A percentile compares a stretch with the other conserved stretches of the same genome.
Evolutionary conservation across 2,329 filamentous ascomycete genomes (phyloP).

Genomic region (Teratosphaeria viscida): DNA sequence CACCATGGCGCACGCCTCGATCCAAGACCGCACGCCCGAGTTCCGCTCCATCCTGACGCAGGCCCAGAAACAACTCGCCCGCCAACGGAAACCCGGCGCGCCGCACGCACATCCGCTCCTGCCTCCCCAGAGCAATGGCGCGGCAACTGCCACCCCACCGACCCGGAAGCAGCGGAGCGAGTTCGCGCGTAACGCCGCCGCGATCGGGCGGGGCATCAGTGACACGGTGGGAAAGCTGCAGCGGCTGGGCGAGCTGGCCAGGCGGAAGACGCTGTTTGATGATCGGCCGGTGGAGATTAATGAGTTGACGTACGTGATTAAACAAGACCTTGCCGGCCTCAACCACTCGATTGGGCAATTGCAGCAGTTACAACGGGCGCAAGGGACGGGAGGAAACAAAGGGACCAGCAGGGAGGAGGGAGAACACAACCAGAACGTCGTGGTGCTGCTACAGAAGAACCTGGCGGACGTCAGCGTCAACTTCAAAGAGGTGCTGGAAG

Average conservation of each 20-base stretch:
- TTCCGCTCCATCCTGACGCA: constrained; percentile 86
- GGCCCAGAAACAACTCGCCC: constrained; percentile 57
- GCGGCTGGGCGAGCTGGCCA: constrained; percentile 86
- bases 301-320: constrained; percentile 94
- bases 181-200: constrained; percentile 82
- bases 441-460: constrained; percentile 81
- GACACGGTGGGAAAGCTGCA: constrained; percentile 92
- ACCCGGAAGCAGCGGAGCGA: constrained; percentile 56
- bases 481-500: constrained; percentile 95
- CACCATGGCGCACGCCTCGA: constrained; percentile 46
- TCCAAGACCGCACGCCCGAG: constrained; percentile 93
- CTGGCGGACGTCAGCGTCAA: constrained; percentile 85
- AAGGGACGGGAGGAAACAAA: constrained; percentile 26
- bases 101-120: constrained; percentile 69
- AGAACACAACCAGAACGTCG: constrained; percentile 96
- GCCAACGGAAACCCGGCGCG: constrained; percentile 59
- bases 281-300: constrained; percentile 95
- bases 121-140: constrained; percentile 32
- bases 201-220: constrained; percentile 84
- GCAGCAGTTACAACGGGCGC: constrained; percentile 61
- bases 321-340: constrained; percentile 78
- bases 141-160: constrained; percentile 36
- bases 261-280: constrained; percentile 92
- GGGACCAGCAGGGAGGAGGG: constrained; percentile 4
- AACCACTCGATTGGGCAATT: constrained; percentile 82